Percentiles rank a stretch among this genome's conserved stretches.
phyloP scores from a whole-genome alignment of 768 basidiomycete species.

The Wakefieldia striispora region DNA sequence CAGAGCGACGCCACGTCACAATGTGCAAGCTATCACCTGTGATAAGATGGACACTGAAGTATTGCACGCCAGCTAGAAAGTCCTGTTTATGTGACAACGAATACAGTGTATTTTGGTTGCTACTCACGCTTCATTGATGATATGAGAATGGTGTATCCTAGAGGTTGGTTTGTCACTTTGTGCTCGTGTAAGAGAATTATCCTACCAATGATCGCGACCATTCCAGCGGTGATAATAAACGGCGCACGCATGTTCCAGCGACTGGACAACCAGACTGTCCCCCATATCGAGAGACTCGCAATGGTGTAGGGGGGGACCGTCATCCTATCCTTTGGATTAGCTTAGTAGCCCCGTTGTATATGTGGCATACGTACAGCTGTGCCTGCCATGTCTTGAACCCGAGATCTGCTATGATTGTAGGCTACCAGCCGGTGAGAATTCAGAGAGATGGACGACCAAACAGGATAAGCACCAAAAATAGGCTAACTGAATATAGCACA shows the following conservation, averaged over 20 bases:
- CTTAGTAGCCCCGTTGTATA: not conserved
- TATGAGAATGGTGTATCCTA: constrained; percentile 58
- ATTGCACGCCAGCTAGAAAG: constrained; percentile 47
- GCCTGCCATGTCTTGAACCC: constrained; percentile 62
- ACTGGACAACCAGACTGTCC: constrained; percentile 51
- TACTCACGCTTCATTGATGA: constrained; percentile 43
- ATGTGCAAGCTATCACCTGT: constrained; percentile 24
- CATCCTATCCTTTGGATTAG: constrained; percentile 36
- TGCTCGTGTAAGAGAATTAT: not conserved
- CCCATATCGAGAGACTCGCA: constrained; percentile 48
- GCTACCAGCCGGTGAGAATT: constrained; percentile 32
- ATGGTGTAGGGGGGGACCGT: constrained; percentile 56
- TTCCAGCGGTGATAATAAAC: constrained; percentile 50
- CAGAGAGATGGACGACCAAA: not conserved
- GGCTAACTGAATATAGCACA: constrained; percentile 53
- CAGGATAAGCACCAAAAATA: constrained; percentile 46
- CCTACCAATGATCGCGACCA: constrained; percentile 51
- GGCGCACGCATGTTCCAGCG: constrained; percentile 44
- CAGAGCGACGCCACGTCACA: not conserved
- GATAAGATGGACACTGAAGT: constrained; percentile 55
- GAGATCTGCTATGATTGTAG: constrained; percentile 56
- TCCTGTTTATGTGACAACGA: not conserved
- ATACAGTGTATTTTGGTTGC: not conserved
- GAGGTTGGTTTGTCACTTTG: not conserved
- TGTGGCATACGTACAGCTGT: constrained; percentile 42